Conservation (phyloP, 495 filamentous ascomycete genomes). For the Tuber borchii region DNA sequence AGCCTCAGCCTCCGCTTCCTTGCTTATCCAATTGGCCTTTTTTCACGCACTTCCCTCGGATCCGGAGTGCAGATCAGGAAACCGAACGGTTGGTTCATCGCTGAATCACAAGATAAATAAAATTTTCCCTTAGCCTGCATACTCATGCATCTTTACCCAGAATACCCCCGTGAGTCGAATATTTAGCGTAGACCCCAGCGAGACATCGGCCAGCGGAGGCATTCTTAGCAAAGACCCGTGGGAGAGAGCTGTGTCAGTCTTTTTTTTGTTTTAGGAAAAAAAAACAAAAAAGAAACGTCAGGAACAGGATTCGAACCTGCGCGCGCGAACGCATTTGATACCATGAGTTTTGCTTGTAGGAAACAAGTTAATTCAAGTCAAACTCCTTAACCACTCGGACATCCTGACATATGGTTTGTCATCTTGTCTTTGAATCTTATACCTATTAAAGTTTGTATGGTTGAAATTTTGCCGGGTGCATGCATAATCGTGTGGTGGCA, state of each 20-base stretch:
- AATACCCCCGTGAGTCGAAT: no score
- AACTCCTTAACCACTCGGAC: constrained; percentile 6
- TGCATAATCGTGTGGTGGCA: no score
- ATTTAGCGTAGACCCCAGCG: no score
- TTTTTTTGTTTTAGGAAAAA: not conserved
- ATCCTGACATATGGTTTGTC: not conserved
- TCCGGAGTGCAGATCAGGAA: not conserved
- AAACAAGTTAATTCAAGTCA: constrained; percentile 4
- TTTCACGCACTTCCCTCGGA: not conserved
- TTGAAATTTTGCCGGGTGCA: no score
- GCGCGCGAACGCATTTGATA: constrained; percentile 6
- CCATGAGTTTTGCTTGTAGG: not conserved
- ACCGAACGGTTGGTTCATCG: not conserved
- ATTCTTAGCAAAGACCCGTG: no score
- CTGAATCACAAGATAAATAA: no score
- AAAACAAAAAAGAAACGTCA: not conserved
- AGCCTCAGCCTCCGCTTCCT: not conserved
- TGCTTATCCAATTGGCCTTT: not conserved
- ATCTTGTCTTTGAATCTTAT: not conserved
- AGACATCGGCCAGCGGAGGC: no score
- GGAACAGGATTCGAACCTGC: constrained; percentile 6
- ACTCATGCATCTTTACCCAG: no score
- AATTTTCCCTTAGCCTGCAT: not conserved
- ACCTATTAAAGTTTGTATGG: not conserved
- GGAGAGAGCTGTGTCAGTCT: not conserved